Percentiles rank a stretch among this genome's conserved stretches.
Conservation (phyloP, 352 stramenopile genomes). For the Aphanomyces stellatus region DNA sequence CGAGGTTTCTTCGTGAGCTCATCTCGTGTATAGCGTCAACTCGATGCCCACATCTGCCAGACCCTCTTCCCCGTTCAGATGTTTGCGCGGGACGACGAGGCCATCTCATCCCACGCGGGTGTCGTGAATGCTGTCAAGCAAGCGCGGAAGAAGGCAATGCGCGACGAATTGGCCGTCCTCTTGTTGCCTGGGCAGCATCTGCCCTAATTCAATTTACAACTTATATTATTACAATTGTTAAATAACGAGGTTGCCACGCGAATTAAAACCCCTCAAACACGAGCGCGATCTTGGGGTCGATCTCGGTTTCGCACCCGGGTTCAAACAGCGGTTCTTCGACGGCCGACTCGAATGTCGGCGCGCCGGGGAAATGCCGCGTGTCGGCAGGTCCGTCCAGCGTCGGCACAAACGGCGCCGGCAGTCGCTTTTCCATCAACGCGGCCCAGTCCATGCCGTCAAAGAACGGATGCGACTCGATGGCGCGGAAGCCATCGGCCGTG, state of each 20-base stretch:
- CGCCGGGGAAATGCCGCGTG: background rate
- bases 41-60: too few relatives aligned
- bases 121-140: background rate
- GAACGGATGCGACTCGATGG: slow-evolving; percentile 54
- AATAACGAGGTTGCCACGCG: background rate
- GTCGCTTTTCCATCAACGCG: slow-evolving; percentile 57
- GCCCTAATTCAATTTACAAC: background rate
- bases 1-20: too few relatives aligned
- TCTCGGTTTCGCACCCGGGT: background rate
- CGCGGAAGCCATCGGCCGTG: slow-evolving; percentile 23
- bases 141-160: background rate
- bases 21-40: too few relatives aligned
- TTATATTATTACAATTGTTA: background rate
- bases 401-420: slow-evolving; percentile 73
- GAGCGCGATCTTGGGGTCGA: background rate
- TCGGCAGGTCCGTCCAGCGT: slow-evolving; percentile 22
- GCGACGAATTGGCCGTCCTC: background rate
- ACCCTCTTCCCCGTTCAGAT: too few relatives aligned
- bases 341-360: background rate
- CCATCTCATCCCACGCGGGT: background rate
- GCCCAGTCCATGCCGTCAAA: slow-evolving; percentile 63
- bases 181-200: background rate
- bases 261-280: slow-evolving; percentile 19
- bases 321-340: background rate
- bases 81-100: too few relatives aligned